Conservation (phyloP, 1,284 basidiomycete species). For the Papiliotrema fonsecae region DNA sequence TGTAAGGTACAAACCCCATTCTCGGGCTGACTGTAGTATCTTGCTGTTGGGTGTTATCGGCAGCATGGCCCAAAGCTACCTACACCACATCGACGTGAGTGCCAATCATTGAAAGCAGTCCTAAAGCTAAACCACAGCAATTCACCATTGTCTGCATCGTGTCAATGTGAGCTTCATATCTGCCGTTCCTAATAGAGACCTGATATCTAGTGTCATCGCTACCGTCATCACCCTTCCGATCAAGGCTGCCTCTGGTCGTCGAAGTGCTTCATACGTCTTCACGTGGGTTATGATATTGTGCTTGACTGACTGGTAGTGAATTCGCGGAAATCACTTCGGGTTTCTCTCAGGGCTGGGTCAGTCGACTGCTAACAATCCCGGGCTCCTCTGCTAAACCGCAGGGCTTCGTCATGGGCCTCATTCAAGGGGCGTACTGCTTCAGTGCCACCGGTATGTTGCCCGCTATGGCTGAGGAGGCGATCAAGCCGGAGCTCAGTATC, state of each 20-base stretch:
- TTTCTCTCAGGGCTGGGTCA: slow-evolving; percentile 38
- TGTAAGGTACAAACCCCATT: slow-evolving; percentile 9
- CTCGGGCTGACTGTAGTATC: slow-evolving; percentile 23
- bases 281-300: slow-evolving; percentile 11
- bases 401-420: slow-evolving; percentile 32
- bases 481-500: slow-evolving; percentile 39
- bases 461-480: slow-evolving; percentile 46
- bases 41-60: slow-evolving; percentile 40
- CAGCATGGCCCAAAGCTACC: slow-evolving; percentile 34
- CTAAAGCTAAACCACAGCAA: slow-evolving; percentile 13
- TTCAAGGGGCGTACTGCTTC: slow-evolving; percentile 38
- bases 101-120: background rate
- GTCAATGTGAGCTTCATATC: slow-evolving; percentile 12
- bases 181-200: too few species aligned
- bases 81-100: slow-evolving; percentile 37
- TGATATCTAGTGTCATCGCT: slow-evolving; percentile 32
- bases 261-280: slow-evolving; percentile 31
- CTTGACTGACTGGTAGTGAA: slow-evolving; percentile 15
- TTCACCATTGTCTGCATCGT: slow-evolving; percentile 31
- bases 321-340: slow-evolving; percentile 44
- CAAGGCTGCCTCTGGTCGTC: slow-evolving; percentile 38
- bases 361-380: slow-evolving; percentile 4
- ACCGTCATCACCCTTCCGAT: slow-evolving; percentile 46
- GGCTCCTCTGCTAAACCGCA: slow-evolving; percentile 15
- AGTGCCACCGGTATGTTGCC: slow-evolving; percentile 42